Percentiles rank a stretch among this genome's conserved stretches.
Conservation (phyloP, 2,329 filamentous ascomycete genomes). For the Fusarium sp. region DNA sequence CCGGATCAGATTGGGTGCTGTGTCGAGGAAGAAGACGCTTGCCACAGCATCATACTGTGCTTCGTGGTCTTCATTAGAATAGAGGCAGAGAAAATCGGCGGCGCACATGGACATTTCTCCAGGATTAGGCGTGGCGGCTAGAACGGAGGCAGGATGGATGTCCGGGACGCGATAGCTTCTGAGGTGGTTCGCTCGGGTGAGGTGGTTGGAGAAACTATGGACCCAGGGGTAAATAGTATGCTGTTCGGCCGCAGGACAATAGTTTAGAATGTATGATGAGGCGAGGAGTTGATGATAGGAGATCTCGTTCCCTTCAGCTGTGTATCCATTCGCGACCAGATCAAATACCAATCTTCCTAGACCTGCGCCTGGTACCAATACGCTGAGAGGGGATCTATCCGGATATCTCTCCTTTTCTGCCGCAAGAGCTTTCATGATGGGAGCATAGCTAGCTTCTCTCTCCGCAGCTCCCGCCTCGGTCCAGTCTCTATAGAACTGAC, state of each 20-base stretch:
- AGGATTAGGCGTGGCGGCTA: conserved; percentile 50
- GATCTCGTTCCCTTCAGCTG: conserved; percentile 90
- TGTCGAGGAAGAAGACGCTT: conserved; percentile 96
- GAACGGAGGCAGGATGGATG: conserved; percentile 70
- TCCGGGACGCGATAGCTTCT: conserved; percentile 80
- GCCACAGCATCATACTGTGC: conserved; percentile 81
- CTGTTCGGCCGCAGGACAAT: conserved; percentile 64
- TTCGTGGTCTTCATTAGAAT: conserved; percentile 69
- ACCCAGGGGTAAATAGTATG: conserved; percentile 87
- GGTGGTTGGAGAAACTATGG: conserved; percentile 87
- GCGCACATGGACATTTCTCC: conserved; percentile 92
- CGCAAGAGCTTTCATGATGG: conserved; percentile 72
- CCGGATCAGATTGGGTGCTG: conserved; percentile 88
- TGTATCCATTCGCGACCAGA: conserved; percentile 75
- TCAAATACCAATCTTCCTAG: conserved; percentile 91
- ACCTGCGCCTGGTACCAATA: conserved; percentile 90
- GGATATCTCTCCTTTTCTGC: conserved; percentile 50
- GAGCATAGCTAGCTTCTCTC: conserved; percentile 78
- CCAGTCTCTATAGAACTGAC: conserved; percentile 97
- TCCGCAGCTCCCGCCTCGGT: conserved; percentile 78
- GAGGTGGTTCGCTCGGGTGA: conserved; percentile 76
- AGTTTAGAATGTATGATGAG: conserved; percentile 78
- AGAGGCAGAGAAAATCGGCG: conserved; percentile 90
- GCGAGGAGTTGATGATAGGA: conserved; percentile 96
- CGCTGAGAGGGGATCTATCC: conserved; percentile 58